A percentile compares a stretch with the other conserved stretches of the same genome.
Evolutionary conservation across 108 stramenopile species (phyloP).

Genomic region (Cyclotella atomus): DNA sequence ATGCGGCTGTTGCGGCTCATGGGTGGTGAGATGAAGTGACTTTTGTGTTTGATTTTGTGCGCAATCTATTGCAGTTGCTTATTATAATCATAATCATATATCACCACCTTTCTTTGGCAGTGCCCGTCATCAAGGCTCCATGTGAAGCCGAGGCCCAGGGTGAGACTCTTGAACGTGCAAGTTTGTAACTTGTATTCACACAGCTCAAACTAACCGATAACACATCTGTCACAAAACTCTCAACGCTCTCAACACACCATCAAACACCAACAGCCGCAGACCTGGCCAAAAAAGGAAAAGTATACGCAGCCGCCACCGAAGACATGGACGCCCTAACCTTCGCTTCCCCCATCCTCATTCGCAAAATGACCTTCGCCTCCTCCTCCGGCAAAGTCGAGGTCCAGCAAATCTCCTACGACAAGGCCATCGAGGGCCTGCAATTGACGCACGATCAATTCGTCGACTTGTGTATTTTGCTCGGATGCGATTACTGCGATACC

Average conservation of each 20-base stretch:
- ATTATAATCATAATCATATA: too few species aligned
- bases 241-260: too few species aligned
- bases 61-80: too few species aligned
- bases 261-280: constrained; percentile 91
- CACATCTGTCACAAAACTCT: too few species aligned
- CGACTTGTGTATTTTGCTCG: constrained; percentile 96
- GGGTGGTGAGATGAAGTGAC: too few species aligned
- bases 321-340: constrained; percentile 99
- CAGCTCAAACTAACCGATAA: background rate
- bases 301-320: constrained; percentile 97
- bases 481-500: constrained; percentile 98
- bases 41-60: too few species aligned
- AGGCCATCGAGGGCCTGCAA: constrained; percentile 90
- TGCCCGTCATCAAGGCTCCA: constrained; percentile 93
- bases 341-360: constrained; percentile 85
- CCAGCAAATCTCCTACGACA: constrained; percentile 88
- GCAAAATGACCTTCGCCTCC: constrained; percentile 91
- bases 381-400: constrained; percentile 53
- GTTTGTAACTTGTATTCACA: background rate
- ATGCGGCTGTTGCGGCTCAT: constrained; percentile 86
- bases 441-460: constrained; percentile 97
- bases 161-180: background rate
- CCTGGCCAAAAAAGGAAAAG: constrained; percentile 84
- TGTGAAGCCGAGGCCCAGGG: constrained; percentile 98
- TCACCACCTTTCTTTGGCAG: too few species aligned